Percentiles rank a stretch among this genome's conserved stretches.
These are phyloP conservation scores for Saccharomyces hybrid DNA, from an alignment of 1,139 yeast genomes.

Conservation along the genomic window DNA sequence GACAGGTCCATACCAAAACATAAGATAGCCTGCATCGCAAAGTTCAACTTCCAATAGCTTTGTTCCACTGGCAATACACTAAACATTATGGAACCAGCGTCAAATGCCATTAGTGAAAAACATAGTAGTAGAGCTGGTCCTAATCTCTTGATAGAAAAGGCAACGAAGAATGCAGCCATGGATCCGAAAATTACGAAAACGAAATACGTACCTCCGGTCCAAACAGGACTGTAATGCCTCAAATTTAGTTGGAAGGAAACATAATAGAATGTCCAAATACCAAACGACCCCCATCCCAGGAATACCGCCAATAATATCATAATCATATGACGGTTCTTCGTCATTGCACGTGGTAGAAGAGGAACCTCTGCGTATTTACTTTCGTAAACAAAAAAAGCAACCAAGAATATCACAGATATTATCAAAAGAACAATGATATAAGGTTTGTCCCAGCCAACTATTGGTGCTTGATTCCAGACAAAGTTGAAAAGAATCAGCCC, in stretches of 20 bases:
- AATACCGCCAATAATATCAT: conserved; percentile 34
- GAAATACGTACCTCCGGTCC: conserved; percentile 39
- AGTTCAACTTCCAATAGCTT: conserved; percentile 39
- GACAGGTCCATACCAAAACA: conserved; percentile 56
- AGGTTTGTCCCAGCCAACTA: conserved; percentile 42
- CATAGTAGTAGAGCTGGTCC: conserved; percentile 42
- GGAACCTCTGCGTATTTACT: conserved; percentile 33
- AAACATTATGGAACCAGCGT: conserved; percentile 42
- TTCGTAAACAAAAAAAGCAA: conserved; percentile 29
- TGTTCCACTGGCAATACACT: conserved; percentile 44
- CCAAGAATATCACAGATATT: conserved; percentile 36
- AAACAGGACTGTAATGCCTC: conserved; percentile 39
- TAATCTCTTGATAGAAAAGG: conserved; percentile 37
- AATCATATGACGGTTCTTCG: conserved; percentile 28
- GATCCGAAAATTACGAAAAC: conserved; percentile 44
- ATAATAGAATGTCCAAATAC: conserved; percentile 41
- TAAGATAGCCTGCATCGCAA: conserved; percentile 43
- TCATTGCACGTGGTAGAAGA: conserved; percentile 40
- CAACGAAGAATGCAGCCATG: conserved; percentile 41
- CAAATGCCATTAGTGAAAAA: conserved; percentile 40
- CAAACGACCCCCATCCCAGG: conserved; percentile 55
- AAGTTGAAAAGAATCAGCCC: conserved; percentile 46
- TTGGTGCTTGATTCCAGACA: conserved; percentile 50
- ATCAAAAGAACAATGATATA: conserved; percentile 42
- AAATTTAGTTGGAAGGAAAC: conserved; percentile 38